Percentiles rank a stretch among this genome's conserved stretches.
phyloP scores from a whole-genome alignment of 2,329 filamentous ascomycete genomes.

The Penicillium sp. region DNA sequence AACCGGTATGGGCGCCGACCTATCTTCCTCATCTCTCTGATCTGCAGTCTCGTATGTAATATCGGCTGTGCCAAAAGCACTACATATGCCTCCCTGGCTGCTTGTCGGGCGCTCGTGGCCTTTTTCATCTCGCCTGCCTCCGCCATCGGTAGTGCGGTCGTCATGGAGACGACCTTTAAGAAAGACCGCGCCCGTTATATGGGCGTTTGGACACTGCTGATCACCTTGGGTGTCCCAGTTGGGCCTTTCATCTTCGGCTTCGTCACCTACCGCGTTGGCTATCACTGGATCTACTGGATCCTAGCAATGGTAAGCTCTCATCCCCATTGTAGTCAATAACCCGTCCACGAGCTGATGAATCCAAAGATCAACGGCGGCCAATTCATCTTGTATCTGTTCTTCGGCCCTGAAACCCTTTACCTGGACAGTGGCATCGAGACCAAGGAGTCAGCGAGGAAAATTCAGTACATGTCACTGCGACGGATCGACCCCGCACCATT shows the following conservation, averaged over 20 bases:
- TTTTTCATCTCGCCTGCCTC: slow-evolving; percentile 57
- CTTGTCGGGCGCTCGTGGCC: slow-evolving; percentile 52
- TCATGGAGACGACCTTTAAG: slow-evolving; percentile 58
- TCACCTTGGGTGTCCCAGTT: slow-evolving; percentile 50
- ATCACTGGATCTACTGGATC: slow-evolving; percentile 60
- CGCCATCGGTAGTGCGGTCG: slow-evolving; percentile 56
- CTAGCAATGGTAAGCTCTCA: slow-evolving; percentile 50
- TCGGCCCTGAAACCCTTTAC: slow-evolving; percentile 57
- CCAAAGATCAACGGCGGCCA: slow-evolving; percentile 54
- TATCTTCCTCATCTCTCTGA: slow-evolving; percentile 53
- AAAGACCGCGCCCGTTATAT: slow-evolving; percentile 54
- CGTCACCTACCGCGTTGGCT: slow-evolving; percentile 53
- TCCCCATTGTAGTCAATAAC: background rate
- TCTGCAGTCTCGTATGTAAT: slow-evolving; percentile 52
- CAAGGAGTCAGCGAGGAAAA: slow-evolving; percentile 39
- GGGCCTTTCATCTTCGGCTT: slow-evolving; percentile 40
- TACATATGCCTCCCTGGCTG: slow-evolving; percentile 50
- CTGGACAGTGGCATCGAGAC: slow-evolving; percentile 29
- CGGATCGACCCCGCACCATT: slow-evolving; percentile 55
- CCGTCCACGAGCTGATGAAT: slow-evolving; percentile 11
- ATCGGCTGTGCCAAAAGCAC: slow-evolving; percentile 53
- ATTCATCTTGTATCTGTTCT: slow-evolving; percentile 55
- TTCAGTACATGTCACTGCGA: slow-evolving; percentile 46
- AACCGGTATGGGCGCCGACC: slow-evolving; percentile 54
- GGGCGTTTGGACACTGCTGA: slow-evolving; percentile 56